Conservation (phyloP, 129 eudicot species). For the Mikania micrantha region DNA sequence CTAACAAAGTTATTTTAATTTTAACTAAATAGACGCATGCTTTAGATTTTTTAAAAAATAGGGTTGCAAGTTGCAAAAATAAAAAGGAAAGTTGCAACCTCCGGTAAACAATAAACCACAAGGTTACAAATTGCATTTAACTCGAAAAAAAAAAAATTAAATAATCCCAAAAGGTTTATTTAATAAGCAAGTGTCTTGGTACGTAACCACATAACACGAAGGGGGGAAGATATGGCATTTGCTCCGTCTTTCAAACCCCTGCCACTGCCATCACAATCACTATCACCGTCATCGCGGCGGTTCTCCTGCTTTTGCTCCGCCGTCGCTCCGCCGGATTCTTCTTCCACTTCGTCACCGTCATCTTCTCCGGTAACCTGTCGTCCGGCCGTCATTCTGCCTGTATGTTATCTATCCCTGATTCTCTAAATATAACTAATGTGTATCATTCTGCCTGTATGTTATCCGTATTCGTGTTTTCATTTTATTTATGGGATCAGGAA, state of each 20-base stretch:
- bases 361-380: conserved; percentile 44
- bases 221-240: conserved; percentile 36
- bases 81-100: too few species aligned
- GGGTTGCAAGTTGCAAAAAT: too few species aligned
- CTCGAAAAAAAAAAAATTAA: background rate
- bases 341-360: conserved; percentile 25
- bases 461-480: background rate
- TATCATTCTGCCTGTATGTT: background rate
- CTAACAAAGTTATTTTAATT: too few species aligned
- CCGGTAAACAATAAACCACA: too few species aligned
- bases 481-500: background rate
- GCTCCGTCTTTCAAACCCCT: conserved; percentile 33
- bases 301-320: conserved; percentile 34
- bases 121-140: too few species aligned
- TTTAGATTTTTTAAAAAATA: too few species aligned
- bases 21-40: too few species aligned
- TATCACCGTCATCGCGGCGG: conserved; percentile 28
- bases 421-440: background rate
- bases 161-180: background rate
- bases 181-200: background rate
- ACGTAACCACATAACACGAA: conserved; percentile 23
- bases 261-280: conserved; percentile 14
- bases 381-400: conserved; percentile 94
- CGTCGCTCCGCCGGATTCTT: conserved; percentile 29
- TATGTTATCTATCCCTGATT: conserved; percentile 7